A percentile compares a stretch with the other conserved stretches of the same genome.
These are phyloP conservation scores for Entoloma clypeatum DNA, from an alignment of 1,284 basidiomycete species.

Conservation along the genomic window DNA sequence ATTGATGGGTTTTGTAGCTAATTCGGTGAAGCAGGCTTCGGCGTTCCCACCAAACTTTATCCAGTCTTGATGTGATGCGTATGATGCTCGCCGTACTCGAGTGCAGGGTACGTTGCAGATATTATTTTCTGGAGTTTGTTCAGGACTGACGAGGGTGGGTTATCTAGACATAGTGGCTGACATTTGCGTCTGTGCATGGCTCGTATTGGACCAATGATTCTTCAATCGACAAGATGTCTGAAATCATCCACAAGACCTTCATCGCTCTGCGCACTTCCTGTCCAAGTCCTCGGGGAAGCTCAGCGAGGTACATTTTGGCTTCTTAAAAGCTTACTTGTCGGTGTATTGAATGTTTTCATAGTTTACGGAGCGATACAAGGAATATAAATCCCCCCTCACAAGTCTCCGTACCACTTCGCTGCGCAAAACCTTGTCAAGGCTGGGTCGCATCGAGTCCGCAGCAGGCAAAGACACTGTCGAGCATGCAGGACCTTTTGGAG, in stretches of 20 bases:
- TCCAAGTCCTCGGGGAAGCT: slow-evolving; percentile 64
- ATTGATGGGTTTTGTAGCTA: slow-evolving; percentile 50
- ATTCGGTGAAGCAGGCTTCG: slow-evolving; percentile 82
- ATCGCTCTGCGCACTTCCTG: slow-evolving; percentile 87
- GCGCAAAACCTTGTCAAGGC: too few relatives aligned
- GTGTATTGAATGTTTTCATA: slow-evolving; percentile 31
- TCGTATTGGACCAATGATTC: slow-evolving; percentile 98
- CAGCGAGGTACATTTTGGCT: slow-evolving; percentile 51
- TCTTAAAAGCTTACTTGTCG: neutral
- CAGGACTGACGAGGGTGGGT: neutral
- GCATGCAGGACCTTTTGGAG: too few relatives aligned
- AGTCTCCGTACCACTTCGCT: slow-evolving; percentile 40
- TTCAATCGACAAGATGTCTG: slow-evolving; percentile 85
- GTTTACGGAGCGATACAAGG: slow-evolving; percentile 77
- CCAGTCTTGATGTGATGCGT: slow-evolving; percentile 94
- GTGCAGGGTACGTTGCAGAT: slow-evolving; percentile 58
- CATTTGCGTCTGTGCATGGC: slow-evolving; percentile 95
- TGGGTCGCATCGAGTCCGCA: too few relatives aligned
- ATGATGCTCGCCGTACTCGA: slow-evolving; percentile 96
- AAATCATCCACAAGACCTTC: slow-evolving; percentile 88
- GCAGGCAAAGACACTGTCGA: too few relatives aligned
- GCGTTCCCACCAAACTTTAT: slow-evolving; percentile 99
- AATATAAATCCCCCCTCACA: slow-evolving; percentile 66
- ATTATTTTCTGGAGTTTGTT: neutral
- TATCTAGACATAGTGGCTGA: slow-evolving; percentile 57